phyloP scores from a whole-genome alignment of 768 basidiomycete genomes.

The Lyophyllum decastes region DNA sequence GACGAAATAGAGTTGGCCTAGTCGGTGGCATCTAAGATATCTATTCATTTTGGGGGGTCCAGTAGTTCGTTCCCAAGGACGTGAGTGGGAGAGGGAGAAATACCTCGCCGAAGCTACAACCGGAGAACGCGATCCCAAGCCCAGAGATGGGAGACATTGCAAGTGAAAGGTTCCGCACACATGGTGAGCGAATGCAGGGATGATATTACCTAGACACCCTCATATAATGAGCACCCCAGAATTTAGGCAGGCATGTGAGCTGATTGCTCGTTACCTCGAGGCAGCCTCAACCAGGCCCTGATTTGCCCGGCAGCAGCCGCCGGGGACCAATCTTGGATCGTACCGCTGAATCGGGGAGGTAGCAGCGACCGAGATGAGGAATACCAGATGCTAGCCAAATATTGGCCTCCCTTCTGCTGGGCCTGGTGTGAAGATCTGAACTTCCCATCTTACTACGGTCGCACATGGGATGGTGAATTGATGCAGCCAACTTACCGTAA shows the following conservation, averaged over 20 bases:
- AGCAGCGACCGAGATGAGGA: conserved; percentile 7
- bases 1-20: conserved; percentile 1
- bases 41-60: not conserved
- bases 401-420: conserved; percentile 8
- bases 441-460: conserved; percentile 18
- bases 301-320: conserved; percentile 32
- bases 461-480: conserved; percentile 22
- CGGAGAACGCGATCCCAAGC: not conserved
- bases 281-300: conserved; percentile 21
- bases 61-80: not conserved
- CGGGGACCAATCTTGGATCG: conserved; percentile 26
- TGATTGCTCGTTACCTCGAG: conserved; percentile 26
- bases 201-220: conserved; percentile 19
- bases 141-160: not conserved
- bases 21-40: not conserved
- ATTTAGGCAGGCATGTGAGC: conserved; percentile 23
- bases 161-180: conserved; percentile 10
- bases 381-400: conserved; percentile 5
- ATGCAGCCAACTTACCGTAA: conserved; percentile 28
- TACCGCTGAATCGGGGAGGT: conserved; percentile 19
- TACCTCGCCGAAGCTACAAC: not conserved
- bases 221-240: conserved; percentile 34
- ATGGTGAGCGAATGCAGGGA: conserved; percentile 23
- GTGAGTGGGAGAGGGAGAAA: not conserved
- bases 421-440: conserved; percentile 17